Conservation (phyloP, 768 basidiomycete genomes). For the Chalciporus chontae region DNA sequence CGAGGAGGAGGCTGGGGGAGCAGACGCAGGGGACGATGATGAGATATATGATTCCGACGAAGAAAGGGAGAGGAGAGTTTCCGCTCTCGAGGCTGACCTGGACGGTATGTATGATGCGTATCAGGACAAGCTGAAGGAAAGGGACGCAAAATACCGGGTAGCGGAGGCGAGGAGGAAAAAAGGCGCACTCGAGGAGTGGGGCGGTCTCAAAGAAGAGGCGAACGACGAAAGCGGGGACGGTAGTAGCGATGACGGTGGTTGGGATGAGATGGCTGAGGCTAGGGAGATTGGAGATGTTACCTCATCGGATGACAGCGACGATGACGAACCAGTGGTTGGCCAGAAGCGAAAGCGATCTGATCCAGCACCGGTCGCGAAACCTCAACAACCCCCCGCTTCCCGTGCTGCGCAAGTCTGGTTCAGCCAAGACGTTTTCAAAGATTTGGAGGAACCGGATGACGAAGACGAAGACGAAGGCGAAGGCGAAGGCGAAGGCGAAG, state of each 20-base stretch:
- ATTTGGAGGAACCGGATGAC: slow-evolving; percentile 36
- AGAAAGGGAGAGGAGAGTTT: slow-evolving; percentile 60
- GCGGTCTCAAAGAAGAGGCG: slow-evolving; percentile 57
- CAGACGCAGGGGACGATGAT: slow-evolving; percentile 32
- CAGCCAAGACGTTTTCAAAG: slow-evolving; percentile 84
- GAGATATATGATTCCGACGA: slow-evolving; percentile 61
- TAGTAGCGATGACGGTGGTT: slow-evolving; percentile 53
- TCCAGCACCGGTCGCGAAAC: slow-evolving; percentile 38
- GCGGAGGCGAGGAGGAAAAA: slow-evolving; percentile 73
- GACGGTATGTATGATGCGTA: slow-evolving; percentile 89
- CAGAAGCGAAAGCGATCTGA: slow-evolving; percentile 42
- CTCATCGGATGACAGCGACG: slow-evolving; percentile 53
- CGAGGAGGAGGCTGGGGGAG: slow-evolving; percentile 35
- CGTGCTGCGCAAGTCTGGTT: slow-evolving; percentile 89
- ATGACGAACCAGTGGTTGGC: slow-evolving; percentile 27
- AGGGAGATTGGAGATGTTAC: slow-evolving; percentile 47
- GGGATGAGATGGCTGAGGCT: slow-evolving; percentile 58
- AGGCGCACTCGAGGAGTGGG: slow-evolving; percentile 77
- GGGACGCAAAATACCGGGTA: slow-evolving; percentile 85
- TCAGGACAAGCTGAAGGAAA: slow-evolving; percentile 71
- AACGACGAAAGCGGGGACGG: slow-evolving; percentile 38
- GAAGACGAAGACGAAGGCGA: slow-evolving; percentile 23
- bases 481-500: slow-evolving; percentile 27
- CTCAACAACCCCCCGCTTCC: slow-evolving; percentile 39
- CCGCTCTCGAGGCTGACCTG: slow-evolving; percentile 75